Conservation (phyloP, 2,329 filamentous ascomycete species). For the Nemania diffusa region DNA sequence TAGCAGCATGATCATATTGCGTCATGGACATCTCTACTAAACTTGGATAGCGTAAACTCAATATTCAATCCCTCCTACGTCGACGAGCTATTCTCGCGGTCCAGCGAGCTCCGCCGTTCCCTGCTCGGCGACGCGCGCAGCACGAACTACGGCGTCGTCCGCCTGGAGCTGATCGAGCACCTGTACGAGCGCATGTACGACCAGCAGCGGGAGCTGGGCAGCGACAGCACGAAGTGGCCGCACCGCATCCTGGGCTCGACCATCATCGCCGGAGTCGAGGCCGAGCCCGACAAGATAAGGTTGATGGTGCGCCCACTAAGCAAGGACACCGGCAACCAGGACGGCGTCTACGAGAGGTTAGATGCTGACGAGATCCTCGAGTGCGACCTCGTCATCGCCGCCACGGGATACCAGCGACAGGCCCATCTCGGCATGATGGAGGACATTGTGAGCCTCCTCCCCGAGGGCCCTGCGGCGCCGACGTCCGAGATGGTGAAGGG, state of each 20-base stretch:
- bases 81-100: slow-evolving; percentile 77
- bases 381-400: slow-evolving; percentile 84
- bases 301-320: slow-evolving; percentile 66
- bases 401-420: slow-evolving; percentile 85
- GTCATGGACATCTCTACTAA: slow-evolving; percentile 42
- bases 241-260: slow-evolving; percentile 80
- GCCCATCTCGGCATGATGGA: slow-evolving; percentile 82
- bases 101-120: slow-evolving; percentile 68
- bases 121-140: slow-evolving; percentile 76
- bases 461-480: slow-evolving; percentile 51
- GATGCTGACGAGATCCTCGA: slow-evolving; percentile 70
- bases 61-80: slow-evolving; percentile 93
- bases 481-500: slow-evolving; percentile 19
- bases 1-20: slow-evolving; percentile 37
- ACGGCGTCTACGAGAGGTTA: slow-evolving; percentile 39
- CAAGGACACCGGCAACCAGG: slow-evolving; percentile 28
- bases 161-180: slow-evolving; percentile 87
- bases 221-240: slow-evolving; percentile 79
- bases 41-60: slow-evolving; percentile 80
- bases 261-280: slow-evolving; percentile 71
- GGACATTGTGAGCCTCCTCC: slow-evolving; percentile 72
- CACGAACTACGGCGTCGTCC: slow-evolving; percentile 95
- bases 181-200: slow-evolving; percentile 90
- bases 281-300: slow-evolving; percentile 62
- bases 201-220: slow-evolving; percentile 76